Evolutionary conservation across 2,329 filamentous ascomycete genomes (phyloP).

Genomic region (Aspergillus cejpii): DNA sequence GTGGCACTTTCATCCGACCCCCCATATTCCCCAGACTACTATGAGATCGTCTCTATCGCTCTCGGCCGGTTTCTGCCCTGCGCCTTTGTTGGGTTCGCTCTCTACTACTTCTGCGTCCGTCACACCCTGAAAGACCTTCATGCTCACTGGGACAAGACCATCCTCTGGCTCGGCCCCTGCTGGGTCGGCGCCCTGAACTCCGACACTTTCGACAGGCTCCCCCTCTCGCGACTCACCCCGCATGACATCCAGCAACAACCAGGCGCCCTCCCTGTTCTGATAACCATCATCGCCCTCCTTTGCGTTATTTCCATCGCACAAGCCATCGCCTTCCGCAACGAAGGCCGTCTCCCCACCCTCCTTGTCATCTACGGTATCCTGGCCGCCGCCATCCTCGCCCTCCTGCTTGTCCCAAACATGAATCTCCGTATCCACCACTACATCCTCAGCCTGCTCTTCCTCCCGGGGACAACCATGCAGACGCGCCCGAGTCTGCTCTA

Average conservation of each 20-base stretch:
- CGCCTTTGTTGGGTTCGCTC: conserved; percentile 51
- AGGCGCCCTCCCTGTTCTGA: conserved; percentile 52
- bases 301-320: conserved; percentile 50
- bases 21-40: conserved; percentile 49
- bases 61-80: conserved; percentile 55
- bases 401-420: conserved; percentile 52
- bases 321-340: conserved; percentile 51
- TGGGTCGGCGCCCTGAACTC: conserved; percentile 58
- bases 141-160: conserved; percentile 55
- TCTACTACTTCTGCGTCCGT: conserved; percentile 51
- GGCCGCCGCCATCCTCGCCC: conserved; percentile 37
- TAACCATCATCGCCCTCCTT: conserved; percentile 48
- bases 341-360: conserved; percentile 48
- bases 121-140: conserved; percentile 46
- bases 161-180: conserved; percentile 55
- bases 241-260: conserved; percentile 57
- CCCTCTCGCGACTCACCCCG: conserved; percentile 55
- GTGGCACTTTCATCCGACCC: conserved; percentile 56
- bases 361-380: conserved; percentile 45
- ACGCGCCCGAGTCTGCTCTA: conserved; percentile 54
- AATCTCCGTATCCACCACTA: conserved; percentile 60
- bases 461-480: conserved; percentile 54
- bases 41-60: conserved; percentile 49
- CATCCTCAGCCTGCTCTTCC: conserved; percentile 52
- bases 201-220: conserved; percentile 58